Base-by-base conservation (phyloP, 2,329 filamentous ascomycete species). In the Colletotrichum trifolii region DNA sequence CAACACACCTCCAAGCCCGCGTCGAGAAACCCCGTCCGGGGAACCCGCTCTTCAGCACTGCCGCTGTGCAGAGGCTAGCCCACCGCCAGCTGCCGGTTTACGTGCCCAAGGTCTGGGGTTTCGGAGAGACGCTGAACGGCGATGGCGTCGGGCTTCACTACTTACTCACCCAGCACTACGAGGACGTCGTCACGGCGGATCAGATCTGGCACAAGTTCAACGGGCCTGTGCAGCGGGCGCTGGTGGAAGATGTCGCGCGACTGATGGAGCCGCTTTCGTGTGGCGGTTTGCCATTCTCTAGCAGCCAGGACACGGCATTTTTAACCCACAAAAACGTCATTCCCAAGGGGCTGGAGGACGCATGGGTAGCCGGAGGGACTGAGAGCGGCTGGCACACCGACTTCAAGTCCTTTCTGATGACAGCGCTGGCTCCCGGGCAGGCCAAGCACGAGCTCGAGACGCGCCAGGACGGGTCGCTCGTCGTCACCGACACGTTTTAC, bases 91-190 rank as follows among this genome's bases (percentile, higher is more conserved):
- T 56, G 6, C 63, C 58, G 1, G 11, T 42, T 2, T 8, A 55
- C 8, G 52, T 66, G 5, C 58, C 63, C 12, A 57, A 66, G 11
- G 42, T 66, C 0, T 66, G 58, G 58, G 58, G 52, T 12, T 35
- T 38, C 13, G 63, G 63, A 8, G 25, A 45, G 2, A 66, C 47
- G 25, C 8, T 15, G 8, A 53, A 35, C 2, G 10, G 33, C 7
- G 34, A 34, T 7, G 63, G 63, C 2, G 8, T 6, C 1, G n/a
- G 34, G 17, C 17, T n/a, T 47, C 36, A 50, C 38, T 66, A 62
- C 42, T 8, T 66, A 17, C 47, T 66, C 6, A 48, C 46, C n/a
- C 52, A 66, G 47, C 42, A 52, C 17, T 63, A 43, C 35, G 15
- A 8, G 0, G 15, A 57, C 4, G 15, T 33, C 1, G 35, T n/a